Percentiles rank a stretch among this genome's conserved stretches.
Conservation (phyloP, 1,284 basidiomycete genomes). For the Sporisorium graminicola region DNA sequence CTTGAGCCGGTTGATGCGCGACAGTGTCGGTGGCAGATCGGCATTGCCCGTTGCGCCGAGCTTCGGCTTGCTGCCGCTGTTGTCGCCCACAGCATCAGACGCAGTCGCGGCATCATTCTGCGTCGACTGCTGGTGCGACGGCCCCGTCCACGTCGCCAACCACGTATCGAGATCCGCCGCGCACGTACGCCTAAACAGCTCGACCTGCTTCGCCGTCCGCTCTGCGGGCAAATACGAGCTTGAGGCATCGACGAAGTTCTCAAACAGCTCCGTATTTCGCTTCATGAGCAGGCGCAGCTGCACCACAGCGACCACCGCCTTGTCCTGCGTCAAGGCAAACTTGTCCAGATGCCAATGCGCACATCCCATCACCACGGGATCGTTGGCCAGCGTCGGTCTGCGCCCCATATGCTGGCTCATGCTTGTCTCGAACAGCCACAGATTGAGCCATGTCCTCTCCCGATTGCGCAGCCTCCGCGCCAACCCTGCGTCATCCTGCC, state of each 20-base stretch:
- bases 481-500: constrained; percentile 30
- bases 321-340: constrained; percentile 48
- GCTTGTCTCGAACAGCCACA: constrained; percentile 55
- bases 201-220: constrained; percentile 42
- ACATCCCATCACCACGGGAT: constrained; percentile 54
- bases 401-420: constrained; percentile 58
- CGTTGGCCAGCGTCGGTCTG: constrained; percentile 47
- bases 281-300: constrained; percentile 45
- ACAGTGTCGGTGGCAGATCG: constrained; percentile 27
- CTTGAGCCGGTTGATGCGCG: constrained; percentile 31
- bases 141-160: constrained; percentile 50
- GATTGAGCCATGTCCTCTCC: constrained; percentile 55
- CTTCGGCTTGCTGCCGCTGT: background rate
- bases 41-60: background rate
- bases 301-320: constrained; percentile 54
- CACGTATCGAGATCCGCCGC: constrained; percentile 46
- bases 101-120: background rate
- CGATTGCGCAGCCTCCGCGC: constrained; percentile 38
- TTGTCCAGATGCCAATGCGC: constrained; percentile 51
- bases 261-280: constrained; percentile 49
- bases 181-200: constrained; percentile 46
- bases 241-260: constrained; percentile 39
- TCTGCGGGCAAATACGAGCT: constrained; percentile 13
- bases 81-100: background rate
- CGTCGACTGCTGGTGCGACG: constrained; percentile 15